Evolutionary conservation across 169 alveolate genomes (phyloP).

Genomic region (Eimeria sp.): DNA sequence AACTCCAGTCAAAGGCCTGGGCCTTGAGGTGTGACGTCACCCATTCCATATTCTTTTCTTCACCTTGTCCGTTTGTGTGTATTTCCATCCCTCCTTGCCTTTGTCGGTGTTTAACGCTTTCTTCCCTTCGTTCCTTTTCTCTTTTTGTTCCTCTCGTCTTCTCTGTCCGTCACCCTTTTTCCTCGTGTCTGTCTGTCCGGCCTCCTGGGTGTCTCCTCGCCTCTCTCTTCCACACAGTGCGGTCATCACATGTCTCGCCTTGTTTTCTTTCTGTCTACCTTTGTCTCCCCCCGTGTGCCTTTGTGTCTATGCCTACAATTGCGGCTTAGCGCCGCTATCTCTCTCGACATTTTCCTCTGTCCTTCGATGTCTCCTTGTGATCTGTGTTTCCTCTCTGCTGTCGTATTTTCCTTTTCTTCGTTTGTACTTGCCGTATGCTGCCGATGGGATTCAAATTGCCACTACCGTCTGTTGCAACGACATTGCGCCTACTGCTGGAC

Average conservation of each 20-base stretch:
- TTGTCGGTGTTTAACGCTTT: no score
- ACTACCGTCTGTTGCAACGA: not conserved
- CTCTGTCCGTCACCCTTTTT: not conserved
- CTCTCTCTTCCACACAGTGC: not conserved
- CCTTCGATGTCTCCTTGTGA: no score
- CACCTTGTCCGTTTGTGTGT: not conserved
- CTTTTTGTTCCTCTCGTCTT: no score
- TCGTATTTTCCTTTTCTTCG: not conserved
- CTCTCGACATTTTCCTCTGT: no score
- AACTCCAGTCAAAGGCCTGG: constrained; percentile 90
- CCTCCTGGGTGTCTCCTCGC: not conserved
- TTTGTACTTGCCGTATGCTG: not conserved
- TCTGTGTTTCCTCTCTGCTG: not conserved
- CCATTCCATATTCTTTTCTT: not conserved
- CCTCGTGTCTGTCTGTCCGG: not conserved
- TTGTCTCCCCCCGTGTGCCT: not conserved
- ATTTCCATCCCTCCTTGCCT: not conserved
- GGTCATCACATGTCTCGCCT: not conserved
- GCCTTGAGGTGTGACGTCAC: constrained; percentile 83
- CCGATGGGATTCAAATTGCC: not conserved
- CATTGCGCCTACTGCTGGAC: no score
- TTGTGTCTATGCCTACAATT: no score
- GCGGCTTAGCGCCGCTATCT: no score
- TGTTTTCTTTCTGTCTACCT: not conserved
- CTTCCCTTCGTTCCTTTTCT: no score